Conservation (phyloP, 805 yeast species). For the Wickerhamomyces mucosus region DNA sequence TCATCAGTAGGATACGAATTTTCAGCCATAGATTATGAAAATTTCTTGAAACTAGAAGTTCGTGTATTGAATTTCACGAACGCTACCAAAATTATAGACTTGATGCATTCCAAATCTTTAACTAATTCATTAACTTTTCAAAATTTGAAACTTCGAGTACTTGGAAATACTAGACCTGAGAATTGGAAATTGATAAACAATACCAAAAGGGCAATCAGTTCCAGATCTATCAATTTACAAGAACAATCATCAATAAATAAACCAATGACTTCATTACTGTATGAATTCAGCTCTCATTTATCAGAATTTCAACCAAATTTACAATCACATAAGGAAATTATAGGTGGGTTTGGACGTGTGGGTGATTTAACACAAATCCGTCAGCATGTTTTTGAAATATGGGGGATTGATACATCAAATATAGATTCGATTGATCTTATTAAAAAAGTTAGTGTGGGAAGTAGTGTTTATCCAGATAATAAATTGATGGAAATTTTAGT, state of each 20-base stretch:
- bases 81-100: constrained; percentile 6
- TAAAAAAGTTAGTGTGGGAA: constrained; percentile 2
- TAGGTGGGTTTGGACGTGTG: constrained; percentile 13
- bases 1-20: not conserved
- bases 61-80: constrained; percentile 2
- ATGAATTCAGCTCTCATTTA: constrained; percentile 4
- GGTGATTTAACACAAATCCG: constrained; percentile 13
- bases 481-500: constrained; percentile 9
- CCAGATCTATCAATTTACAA: not conserved
- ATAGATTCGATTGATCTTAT: constrained; percentile 1
- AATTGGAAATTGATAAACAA: constrained; percentile 6
- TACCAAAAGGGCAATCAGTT: not conserved
- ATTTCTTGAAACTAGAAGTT: constrained; percentile 3
- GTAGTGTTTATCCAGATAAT: constrained; percentile 15
- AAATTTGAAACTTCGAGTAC: constrained; percentile 9
- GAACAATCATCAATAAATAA: not conserved
- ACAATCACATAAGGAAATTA: constrained; percentile 13
- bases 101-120: constrained; percentile 2
- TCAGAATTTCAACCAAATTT: constrained; percentile 8
- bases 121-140: constrained; percentile 8
- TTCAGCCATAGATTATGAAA: not conserved
- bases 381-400: constrained; percentile 10
- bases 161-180: constrained; percentile 12
- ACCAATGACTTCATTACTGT: constrained; percentile 5
- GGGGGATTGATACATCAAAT: constrained; percentile 12